phyloP scores from a whole-genome alignment of 2,329 filamentous ascomycete species.

The Fusarium veterinarium region DNA sequence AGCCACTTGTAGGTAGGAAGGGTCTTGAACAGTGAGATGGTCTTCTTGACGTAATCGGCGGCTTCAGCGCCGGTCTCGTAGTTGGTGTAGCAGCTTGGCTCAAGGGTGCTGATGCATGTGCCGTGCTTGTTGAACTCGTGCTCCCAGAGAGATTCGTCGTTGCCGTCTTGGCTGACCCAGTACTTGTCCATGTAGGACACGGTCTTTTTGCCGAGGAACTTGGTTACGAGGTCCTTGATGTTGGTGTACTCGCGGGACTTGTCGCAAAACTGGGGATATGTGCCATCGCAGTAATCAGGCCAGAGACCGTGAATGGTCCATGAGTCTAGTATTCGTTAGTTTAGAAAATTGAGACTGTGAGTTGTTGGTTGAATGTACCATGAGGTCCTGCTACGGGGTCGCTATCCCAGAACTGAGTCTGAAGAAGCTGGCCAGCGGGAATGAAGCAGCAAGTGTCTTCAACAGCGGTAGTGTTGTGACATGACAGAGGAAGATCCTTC shows the following conservation, averaged over 20 bases:
- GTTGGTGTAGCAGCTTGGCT: slow-evolving; percentile 72
- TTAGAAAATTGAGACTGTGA: too few relatives aligned
- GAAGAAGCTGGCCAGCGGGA: slow-evolving; percentile 76
- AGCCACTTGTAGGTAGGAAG: slow-evolving; percentile 74
- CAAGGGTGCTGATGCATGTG: slow-evolving; percentile 76
- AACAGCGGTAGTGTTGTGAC: slow-evolving; percentile 70
- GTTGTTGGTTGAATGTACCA: slow-evolving; percentile 11
- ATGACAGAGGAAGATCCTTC: slow-evolving; percentile 50
- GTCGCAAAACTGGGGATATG: slow-evolving; percentile 76
- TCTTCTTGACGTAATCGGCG: slow-evolving; percentile 75
- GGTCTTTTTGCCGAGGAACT: slow-evolving; percentile 63
- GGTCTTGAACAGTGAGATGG: slow-evolving; percentile 73
- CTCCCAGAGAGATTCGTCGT: slow-evolving; percentile 75
- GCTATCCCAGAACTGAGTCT: slow-evolving; percentile 84
- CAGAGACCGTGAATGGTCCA: slow-evolving; percentile 81
- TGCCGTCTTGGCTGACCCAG: slow-evolving; percentile 76
- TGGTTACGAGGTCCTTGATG: slow-evolving; percentile 71
- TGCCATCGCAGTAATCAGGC: slow-evolving; percentile 77
- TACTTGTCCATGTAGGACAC: slow-evolving; percentile 75
- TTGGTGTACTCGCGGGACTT: slow-evolving; percentile 70
- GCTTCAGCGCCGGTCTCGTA: slow-evolving; percentile 73
- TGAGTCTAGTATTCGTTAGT: slow-evolving; percentile 57
- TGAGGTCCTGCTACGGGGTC: slow-evolving; percentile 70
- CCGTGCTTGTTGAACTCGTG: slow-evolving; percentile 84
- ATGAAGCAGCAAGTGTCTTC: slow-evolving; percentile 78